Percentiles rank a stretch among this genome's conserved stretches.
These are phyloP conservation scores for Tylopilus sp. DNA, from an alignment of 768 basidiomycete genomes.

Conservation along the genomic window DNA sequence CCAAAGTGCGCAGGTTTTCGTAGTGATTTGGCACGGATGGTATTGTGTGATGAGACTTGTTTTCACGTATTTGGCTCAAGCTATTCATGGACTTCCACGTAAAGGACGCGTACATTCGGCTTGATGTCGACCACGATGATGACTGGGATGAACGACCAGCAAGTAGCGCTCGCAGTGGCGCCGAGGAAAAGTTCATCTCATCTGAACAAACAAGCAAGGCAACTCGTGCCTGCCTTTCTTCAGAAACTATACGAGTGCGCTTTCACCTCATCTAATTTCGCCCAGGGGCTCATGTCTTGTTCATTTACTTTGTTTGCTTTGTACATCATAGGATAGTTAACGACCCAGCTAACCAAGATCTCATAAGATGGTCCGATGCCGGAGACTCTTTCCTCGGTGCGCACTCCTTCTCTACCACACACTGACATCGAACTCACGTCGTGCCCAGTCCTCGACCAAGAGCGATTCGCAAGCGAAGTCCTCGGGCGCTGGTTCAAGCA, in stretches of 20 bases:
- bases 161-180: constrained; percentile 51
- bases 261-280: constrained; percentile 12
- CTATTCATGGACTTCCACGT: not conserved
- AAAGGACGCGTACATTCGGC: no score
- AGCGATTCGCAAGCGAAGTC: no score
- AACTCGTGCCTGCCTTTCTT: constrained; percentile 73
- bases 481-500: constrained; percentile 93
- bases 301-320: constrained; percentile 7
- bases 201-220: constrained; percentile 43
- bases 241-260: constrained; percentile 89
- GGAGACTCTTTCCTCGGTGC: constrained; percentile 92
- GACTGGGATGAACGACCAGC: constrained; percentile 50
- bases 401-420: constrained; percentile 7
- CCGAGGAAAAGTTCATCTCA: constrained; percentile 37
- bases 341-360: constrained; percentile 72
- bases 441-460: constrained; percentile 49
- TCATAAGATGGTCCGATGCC: constrained; percentile 84
- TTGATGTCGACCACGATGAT: constrained; percentile 11
- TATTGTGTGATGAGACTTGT: not conserved
- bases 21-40: no score
- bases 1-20: not conserved
- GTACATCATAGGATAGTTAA: constrained; percentile 75
- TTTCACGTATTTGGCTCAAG: not conserved
- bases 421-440: not conserved
- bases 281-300: constrained; percentile 4